phyloP scores from a whole-genome alignment of 441 rosid species.

The Mallotus japonicus region DNA sequence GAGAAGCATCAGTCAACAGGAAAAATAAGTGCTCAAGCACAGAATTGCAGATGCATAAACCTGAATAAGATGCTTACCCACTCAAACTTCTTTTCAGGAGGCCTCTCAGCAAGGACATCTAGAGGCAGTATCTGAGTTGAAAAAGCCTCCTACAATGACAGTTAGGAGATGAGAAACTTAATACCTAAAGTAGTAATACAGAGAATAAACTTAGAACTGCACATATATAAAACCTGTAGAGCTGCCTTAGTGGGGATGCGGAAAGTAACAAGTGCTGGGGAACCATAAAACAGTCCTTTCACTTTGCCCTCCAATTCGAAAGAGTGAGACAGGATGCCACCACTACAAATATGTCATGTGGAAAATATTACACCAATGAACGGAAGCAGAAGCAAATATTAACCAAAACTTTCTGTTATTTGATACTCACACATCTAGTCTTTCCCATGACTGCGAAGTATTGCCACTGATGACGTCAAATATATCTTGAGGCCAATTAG shows the following conservation, averaged over 20 bases:
- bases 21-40: background rate
- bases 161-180: conserved; percentile 11
- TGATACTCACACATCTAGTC: conserved; percentile 84
- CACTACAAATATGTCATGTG: conserved; percentile 41
- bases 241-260: conserved; percentile 83
- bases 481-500: conserved; percentile 56
- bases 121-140: conserved; percentile 83
- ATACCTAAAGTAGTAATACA: background rate
- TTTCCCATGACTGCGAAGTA: conserved; percentile 83
- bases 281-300: conserved; percentile 70
- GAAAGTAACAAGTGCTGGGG: conserved; percentile 84
- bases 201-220: background rate
- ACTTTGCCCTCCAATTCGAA: conserved; percentile 85
- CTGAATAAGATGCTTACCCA: conserved; percentile 46
- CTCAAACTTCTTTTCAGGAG: conserved; percentile 65
- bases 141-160: conserved; percentile 53
- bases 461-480: conserved; percentile 73
- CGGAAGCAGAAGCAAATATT: background rate
- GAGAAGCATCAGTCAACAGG: conserved; percentile 19
- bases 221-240: conserved; percentile 60
- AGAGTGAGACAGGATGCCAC: conserved; percentile 74
- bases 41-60: background rate
- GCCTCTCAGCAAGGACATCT: conserved; percentile 80
- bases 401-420: conserved; percentile 6
- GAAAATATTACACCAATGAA: background rate